Evolutionary conservation across 2,329 filamentous ascomycete species (phyloP).

Genomic region (Ophiostoma himal-ulmi): DNA sequence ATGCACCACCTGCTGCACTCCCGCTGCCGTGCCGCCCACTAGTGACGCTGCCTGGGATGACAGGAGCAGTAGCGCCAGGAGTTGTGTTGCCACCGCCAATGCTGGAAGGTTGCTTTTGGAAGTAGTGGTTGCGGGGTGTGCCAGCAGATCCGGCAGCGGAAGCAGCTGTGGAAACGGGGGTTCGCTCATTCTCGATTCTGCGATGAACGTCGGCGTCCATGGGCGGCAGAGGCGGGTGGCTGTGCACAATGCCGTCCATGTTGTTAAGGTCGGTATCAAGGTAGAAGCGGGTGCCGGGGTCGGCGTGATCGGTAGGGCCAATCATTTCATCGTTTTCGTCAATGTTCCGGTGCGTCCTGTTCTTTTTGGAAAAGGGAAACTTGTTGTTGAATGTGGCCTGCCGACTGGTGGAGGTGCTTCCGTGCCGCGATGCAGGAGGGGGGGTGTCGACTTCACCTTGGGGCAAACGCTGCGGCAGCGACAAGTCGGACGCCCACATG

Average conservation of each 20-base stretch:
- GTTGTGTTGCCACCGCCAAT: constrained; percentile 12
- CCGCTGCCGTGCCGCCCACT: constrained; percentile 22
- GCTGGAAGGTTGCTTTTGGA: constrained; percentile 28
- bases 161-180: not conserved
- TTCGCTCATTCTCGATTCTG: constrained; percentile 37
- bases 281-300: constrained; percentile 57
- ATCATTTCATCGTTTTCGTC: constrained; percentile 55
- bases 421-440: constrained; percentile 16
- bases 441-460: constrained; percentile 32
- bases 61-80: not conserved
- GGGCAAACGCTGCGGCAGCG: constrained; percentile 28
- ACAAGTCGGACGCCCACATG: constrained; percentile 26
- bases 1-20: constrained; percentile 7
- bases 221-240: constrained; percentile 63
- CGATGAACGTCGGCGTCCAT: constrained; percentile 52
- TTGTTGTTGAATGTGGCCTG: constrained; percentile 56
- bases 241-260: constrained; percentile 84
- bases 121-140: constrained; percentile 25
- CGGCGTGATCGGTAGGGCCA: constrained; percentile 52
- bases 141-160: not conserved
- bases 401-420: constrained; percentile 33
- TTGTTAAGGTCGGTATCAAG: constrained; percentile 84
- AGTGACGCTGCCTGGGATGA: not conserved
- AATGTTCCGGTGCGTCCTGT: constrained; percentile 40
- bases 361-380: constrained; percentile 56